These are phyloP conservation scores for Musa acuminata DNA, from an alignment of 176 grass and related monocot species.

Conservation along the genomic window DNA sequence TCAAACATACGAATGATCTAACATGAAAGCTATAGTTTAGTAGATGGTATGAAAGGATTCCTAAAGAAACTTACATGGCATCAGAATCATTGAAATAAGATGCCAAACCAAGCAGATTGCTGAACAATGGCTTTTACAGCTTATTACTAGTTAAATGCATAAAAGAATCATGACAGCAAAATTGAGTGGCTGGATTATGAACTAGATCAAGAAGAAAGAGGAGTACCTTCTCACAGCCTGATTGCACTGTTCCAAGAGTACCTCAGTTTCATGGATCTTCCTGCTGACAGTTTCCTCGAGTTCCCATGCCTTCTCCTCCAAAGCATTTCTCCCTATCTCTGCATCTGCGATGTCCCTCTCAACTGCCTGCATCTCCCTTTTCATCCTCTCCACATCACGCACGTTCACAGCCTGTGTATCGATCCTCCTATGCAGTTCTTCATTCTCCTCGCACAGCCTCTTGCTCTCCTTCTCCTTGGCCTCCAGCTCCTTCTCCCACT, in stretches of 20 bases:
- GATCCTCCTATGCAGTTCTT: constrained; percentile 45
- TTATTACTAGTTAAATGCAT: not conserved
- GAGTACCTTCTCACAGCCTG: constrained; percentile 58
- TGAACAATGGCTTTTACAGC: not conserved
- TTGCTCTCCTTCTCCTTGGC: constrained; percentile 35
- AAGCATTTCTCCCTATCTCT: constrained; percentile 27
- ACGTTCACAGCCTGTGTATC: constrained; percentile 47
- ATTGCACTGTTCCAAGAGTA: constrained; percentile 51
- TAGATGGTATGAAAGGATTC: too few relatives aligned
- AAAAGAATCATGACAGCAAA: not conserved
- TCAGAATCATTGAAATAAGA: not conserved
- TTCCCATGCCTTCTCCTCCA: constrained; percentile 79
- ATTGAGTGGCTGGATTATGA: not conserved
- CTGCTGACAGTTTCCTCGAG: constrained; percentile 35
- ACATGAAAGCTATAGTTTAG: too few relatives aligned
- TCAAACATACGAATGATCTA: too few relatives aligned
- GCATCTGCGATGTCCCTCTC: constrained; percentile 46
- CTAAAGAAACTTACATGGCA: too few relatives aligned
- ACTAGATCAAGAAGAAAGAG: not conserved
- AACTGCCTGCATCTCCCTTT: constrained; percentile 48
- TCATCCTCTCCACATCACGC: constrained; percentile 58
- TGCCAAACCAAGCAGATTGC: not conserved
- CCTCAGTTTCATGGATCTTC: constrained; percentile 54
- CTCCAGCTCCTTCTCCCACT: constrained; percentile 48
- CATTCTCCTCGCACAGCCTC: constrained; percentile 31